Evolutionary conservation across 2,329 filamentous ascomycete species (phyloP), one percentile per base, ranked within the genome.

Genomic region (Ilyonectria sp.): DNA sequence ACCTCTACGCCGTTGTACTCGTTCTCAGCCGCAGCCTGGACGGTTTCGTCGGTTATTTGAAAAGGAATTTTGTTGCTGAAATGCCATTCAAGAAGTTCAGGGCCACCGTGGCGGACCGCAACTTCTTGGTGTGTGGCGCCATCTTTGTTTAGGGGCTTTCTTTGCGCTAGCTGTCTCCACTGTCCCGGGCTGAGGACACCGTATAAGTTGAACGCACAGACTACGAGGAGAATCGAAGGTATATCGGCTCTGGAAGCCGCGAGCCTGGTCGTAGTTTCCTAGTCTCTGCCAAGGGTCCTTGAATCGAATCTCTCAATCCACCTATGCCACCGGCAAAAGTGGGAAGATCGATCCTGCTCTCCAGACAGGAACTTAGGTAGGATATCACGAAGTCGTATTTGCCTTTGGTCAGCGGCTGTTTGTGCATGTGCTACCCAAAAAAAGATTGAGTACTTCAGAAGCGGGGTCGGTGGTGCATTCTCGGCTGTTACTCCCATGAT

Each of bases 121-220:
- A 44, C 58, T 60, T 60, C 58, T 60, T 33, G 46, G 35, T 60
- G 58, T 23, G 46, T 52, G 8, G 17, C 33, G 21, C 46, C 33
- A 13, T 31, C 4, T 13, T 43, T 44, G 21, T 53, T 53, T 31
- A 21, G 15, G 46, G 44, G 46, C 46, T 6, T 37, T 53, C 29
- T 53, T 53, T 44, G 46, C 33, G 47, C 33, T 26, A 60, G n/a
- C 46, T 53, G 31, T n/a, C 58, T 60, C 58, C 58, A 60, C 17
- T 53, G 47, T 49, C 21, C 57, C 31, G 31, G 46, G 21, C 47
- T 33, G 31, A 60, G 58, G 44, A 52, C 58, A 53, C 46, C 58
- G 26, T n/a, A 52, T 33, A 60, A 52, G 58, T 60, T 13, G 21
- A 33, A 60, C 6, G 58, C 58, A 33, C 33, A 60, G 53, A 44